Evolutionary conservation across 179 eudicot species (phyloP).

Genomic region (Silene noctiflora): DNA sequence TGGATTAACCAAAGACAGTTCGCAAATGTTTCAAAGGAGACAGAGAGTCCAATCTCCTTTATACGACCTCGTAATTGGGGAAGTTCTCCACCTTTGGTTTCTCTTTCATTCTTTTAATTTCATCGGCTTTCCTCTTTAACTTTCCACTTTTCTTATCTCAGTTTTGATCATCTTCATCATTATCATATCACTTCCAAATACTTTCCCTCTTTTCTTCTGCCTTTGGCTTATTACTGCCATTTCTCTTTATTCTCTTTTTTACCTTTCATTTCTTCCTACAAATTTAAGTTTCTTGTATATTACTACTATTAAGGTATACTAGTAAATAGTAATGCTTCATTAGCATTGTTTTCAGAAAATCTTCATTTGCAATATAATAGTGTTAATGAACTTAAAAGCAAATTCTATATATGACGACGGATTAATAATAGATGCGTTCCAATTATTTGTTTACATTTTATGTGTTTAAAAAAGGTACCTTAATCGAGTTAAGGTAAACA

Average conservation of each 20-base stretch:
- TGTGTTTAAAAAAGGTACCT: too few species aligned
- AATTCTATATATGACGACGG: too few species aligned
- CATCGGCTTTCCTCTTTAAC: slow-evolving; percentile 12
- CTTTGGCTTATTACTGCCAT: slow-evolving; percentile 8
- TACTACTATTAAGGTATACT: too few species aligned
- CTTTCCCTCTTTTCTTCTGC: background rate
- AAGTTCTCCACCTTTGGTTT: background rate
- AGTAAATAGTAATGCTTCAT: too few species aligned
- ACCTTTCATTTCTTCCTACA: background rate
- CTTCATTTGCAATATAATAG: too few species aligned
- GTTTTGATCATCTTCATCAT: slow-evolving; percentile 38
- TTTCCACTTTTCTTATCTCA: slow-evolving; percentile 27
- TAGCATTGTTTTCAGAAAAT: too few species aligned
- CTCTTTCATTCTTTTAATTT: slow-evolving; percentile 7
- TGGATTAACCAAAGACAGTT: slow-evolving; percentile 15
- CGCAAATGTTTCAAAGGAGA: slow-evolving; percentile 47
- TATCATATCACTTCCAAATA: slow-evolving; percentile 20
- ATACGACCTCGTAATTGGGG: slow-evolving; percentile 37
- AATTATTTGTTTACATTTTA: too few species aligned
- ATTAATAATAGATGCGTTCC: too few species aligned
- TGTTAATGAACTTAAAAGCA: too few species aligned
- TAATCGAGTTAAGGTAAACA: too few species aligned
- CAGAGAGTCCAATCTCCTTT: slow-evolving; percentile 48
- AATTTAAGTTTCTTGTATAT: too few species aligned
- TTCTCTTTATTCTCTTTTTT: background rate